Base-by-base conservation (phyloP, 164 flowering plant species). In the Liriodendron chinense region DNA sequence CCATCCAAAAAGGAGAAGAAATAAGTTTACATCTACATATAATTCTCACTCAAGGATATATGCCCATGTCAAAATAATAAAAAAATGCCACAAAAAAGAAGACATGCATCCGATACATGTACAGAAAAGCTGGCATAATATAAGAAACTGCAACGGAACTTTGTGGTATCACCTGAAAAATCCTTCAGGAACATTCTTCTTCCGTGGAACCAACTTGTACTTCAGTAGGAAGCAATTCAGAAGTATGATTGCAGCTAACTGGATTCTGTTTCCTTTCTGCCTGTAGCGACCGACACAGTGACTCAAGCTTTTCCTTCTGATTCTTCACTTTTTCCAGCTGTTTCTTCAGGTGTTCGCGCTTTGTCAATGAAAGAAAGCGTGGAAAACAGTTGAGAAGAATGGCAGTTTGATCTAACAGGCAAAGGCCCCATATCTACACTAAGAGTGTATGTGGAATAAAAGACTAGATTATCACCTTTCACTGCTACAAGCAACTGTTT, bases 261-360 rank as follows among this genome's bases (percentile, higher is more conserved):
- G 81, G 76, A 76, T 47, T 81, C 64, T 85, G 90, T 74, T 92
- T 93, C 81, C 99, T 83, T 79, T 95, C 97, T 49, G 94, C 98
- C 80, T 93, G 97, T 72, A 95, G 90, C 18, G 93, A 89, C 67
- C 99, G 85, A 77, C 99, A 95, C 65, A 95, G 76, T 5, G 96
- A 88, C 77, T 95, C 98, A 25, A 95, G 96, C 82, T 89, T 93
- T 65, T 89, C 97, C 82, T 95, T 95, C 83, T 93, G 98, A 68
- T 89, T 91, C 86, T 86, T 92, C 64, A 85, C 68, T 77, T 90
- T 95, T 84, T 95, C 97, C 80, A 91, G 77, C 66, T 91, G 98
- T 79, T 91, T 88, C 92, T 95, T 95, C 87, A 90, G 9, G 64
- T 74, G 76, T 74, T 88, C 98, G 53, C 96, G 94, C 99, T 93